These are phyloP conservation scores for Phlebiopsis flavidoalba DNA, from an alignment of 768 basidiomycete species.

Conservation along the genomic window DNA sequence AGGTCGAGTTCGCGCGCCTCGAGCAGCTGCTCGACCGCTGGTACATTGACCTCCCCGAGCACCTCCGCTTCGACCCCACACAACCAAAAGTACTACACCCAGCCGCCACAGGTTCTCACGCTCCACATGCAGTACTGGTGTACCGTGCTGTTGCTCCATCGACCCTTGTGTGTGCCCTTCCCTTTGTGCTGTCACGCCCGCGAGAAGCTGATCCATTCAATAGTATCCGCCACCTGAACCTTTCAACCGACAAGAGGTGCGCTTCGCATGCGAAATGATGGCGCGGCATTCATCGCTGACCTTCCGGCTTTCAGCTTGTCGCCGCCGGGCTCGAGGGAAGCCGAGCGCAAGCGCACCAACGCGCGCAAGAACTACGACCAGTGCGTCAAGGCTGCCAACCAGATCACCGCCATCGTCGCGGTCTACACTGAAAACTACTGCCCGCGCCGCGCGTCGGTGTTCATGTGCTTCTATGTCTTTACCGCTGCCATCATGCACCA, in stretches of 20 bases:
- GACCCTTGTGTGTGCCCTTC: constrained; percentile 61
- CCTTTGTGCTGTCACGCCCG: not conserved
- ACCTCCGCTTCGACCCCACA: constrained; percentile 59
- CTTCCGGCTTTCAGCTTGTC: constrained; percentile 9
- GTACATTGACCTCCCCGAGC: constrained; percentile 65
- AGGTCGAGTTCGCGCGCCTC: constrained; percentile 49
- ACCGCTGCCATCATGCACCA: constrained; percentile 75
- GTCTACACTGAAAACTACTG: constrained; percentile 61
- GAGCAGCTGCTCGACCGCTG: constrained; percentile 68
- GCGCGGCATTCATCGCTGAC: not conserved
- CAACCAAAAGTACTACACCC: constrained; percentile 36
- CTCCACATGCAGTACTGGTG: constrained; percentile 89
- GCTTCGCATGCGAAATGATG: not conserved
- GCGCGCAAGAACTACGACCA: constrained; percentile 67
- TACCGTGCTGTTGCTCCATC: constrained; percentile 65
- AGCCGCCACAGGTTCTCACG: constrained; percentile 63
- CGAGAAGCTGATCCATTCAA: not conserved
- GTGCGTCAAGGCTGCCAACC: constrained; percentile 73
- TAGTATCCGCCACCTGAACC: constrained; percentile 27
- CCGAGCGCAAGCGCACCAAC: constrained; percentile 43
- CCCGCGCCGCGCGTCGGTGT: constrained; percentile 58
- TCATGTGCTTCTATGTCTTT: constrained; percentile 76
- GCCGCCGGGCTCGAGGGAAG: constrained; percentile 34
- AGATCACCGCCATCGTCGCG: constrained; percentile 62
- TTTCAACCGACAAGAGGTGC: constrained; percentile 15